Evolutionary conservation across 306 rosid species (phyloP), one percentile per base, ranked within the genome.

Genomic region (Cucurbita maxima): DNA sequence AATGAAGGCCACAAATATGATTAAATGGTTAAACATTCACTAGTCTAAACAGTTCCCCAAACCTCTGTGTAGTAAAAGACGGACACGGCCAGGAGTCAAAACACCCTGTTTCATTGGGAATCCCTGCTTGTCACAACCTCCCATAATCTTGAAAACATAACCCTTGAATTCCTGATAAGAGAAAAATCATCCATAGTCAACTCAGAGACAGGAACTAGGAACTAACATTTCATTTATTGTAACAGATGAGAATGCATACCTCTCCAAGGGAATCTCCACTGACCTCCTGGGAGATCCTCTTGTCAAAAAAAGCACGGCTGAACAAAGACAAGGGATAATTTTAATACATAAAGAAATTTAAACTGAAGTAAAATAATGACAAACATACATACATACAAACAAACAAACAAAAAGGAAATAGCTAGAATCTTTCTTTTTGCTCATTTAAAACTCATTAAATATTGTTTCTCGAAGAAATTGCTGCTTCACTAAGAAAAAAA

Each of bases 101-200:
- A 85, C 88, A 54, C 86, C 88, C 84, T 85, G 88, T 79, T 85
- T 85, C 88, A 82, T 85, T n/a, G 88, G 88, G 72, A 85, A 85
- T 7, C 88, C 88, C 66, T 85, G 86, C 76, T 82, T 85, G 83
- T 85, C 86, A 11, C 88, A 85, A 3, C 88, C 88, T 75, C 88
- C 88, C 86, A 78, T 82, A 19, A 85, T 85, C 52, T 85, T 85
- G 69, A 85, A 85, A n/a, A 85, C 86, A 40, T 82, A 85, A 18
- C 88, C 88, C 84, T 57, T 82, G 18, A 85, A 82, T 63, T 85
- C 88, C 88, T 85, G 84, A 37, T 45, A 43, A 56, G 6, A 13
- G 18, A 15, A 72, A 16, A 30, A 1, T 19, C 45, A 0, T 1
- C 19, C 5, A 60, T 36, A 36, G n/a, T 60, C 36, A 60, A 30